Evolutionary conservation across 768 basidiomycete species (phyloP).

Genomic region (Rhizopogon roseolus): DNA sequence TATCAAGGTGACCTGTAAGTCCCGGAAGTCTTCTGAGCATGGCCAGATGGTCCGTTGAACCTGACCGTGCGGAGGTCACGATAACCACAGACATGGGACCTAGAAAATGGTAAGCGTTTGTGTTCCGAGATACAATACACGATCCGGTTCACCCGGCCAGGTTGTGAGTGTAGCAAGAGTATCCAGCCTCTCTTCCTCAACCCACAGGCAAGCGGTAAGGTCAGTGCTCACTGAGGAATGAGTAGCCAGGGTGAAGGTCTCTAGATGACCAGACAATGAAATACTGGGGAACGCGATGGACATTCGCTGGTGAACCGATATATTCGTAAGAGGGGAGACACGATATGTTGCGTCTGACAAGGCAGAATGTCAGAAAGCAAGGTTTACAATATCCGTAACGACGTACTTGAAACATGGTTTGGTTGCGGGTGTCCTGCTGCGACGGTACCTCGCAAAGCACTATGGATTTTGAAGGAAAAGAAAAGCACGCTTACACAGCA

Average conservation of each 20-base stretch:
- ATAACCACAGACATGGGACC: constrained; percentile 49
- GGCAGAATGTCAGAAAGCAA: background rate
- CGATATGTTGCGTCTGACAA: background rate
- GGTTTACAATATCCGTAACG: background rate
- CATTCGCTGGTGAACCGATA: constrained; percentile 28
- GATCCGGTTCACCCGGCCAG: constrained; percentile 39
- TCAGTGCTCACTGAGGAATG: constrained; percentile 3
- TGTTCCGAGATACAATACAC: background rate
- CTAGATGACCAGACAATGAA: constrained; percentile 21
- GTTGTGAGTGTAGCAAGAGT: constrained; percentile 30
- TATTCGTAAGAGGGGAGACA: constrained; percentile 20
- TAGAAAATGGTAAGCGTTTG: constrained; percentile 10
- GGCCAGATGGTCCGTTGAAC: constrained; percentile 17
- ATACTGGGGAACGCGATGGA: constrained; percentile 31
- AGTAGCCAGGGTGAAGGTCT: constrained; percentile 31
- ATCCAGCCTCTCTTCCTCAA: constrained; percentile 28
- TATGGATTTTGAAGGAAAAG: constrained; percentile 26
- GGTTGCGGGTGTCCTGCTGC: background rate
- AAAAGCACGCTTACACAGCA: constrained; percentile 37
- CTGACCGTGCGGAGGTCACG: constrained; percentile 30
- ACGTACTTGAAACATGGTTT: background rate
- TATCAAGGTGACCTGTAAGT: constrained; percentile 6
- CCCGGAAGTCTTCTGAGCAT: constrained; percentile 11
- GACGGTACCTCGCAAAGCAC: constrained; percentile 5
- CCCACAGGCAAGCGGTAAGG: constrained; percentile 51